A percentile compares a stretch with the other conserved stretches of the same genome.
phyloP scores from a whole-genome alignment of 768 basidiomycete species.

The Kwoniella botswanensis region DNA sequence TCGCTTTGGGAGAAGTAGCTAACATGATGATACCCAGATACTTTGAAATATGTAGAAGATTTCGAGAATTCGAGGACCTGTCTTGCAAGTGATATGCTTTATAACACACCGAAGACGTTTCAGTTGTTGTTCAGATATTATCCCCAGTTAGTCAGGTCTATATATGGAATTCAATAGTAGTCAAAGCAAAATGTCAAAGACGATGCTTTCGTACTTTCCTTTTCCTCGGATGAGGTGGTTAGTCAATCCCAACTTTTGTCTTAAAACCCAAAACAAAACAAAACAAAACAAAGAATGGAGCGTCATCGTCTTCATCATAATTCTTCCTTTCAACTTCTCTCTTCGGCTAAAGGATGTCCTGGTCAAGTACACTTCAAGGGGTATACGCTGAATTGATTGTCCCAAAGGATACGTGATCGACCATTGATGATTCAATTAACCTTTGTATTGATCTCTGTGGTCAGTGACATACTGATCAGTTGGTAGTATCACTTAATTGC shows the following conservation, averaged over 20 bases:
- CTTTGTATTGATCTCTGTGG: not conserved
- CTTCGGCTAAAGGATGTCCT: not conserved
- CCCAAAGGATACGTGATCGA: conserved; percentile 1
- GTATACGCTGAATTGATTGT: not conserved
- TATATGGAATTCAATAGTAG: not conserved
- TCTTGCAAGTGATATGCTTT: too few relatives aligned
- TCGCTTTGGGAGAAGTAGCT: not conserved
- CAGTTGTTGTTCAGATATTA: too few relatives aligned
- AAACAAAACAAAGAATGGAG: not conserved
- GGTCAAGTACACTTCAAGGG: not conserved
- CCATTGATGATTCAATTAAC: not conserved
- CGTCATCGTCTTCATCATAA: too few relatives aligned
- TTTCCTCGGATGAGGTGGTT: not conserved
- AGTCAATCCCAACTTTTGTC: not conserved
- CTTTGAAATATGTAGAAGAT: too few relatives aligned
- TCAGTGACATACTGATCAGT: not conserved
- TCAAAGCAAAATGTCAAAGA: not conserved
- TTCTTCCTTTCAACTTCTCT: not conserved
- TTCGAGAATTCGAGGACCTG: too few relatives aligned
- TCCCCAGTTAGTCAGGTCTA: too few relatives aligned
- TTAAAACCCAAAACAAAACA: not conserved
- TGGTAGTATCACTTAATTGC: too few relatives aligned
- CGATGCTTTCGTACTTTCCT: not conserved
- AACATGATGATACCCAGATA: not conserved
- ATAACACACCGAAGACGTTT: too few relatives aligned